Percentiles rank a stretch among this genome's conserved stretches.
These are phyloP conservation scores for Dothistroma pini DNA, from an alignment of 2,329 filamentous ascomycete species.

Conservation along the genomic window DNA sequence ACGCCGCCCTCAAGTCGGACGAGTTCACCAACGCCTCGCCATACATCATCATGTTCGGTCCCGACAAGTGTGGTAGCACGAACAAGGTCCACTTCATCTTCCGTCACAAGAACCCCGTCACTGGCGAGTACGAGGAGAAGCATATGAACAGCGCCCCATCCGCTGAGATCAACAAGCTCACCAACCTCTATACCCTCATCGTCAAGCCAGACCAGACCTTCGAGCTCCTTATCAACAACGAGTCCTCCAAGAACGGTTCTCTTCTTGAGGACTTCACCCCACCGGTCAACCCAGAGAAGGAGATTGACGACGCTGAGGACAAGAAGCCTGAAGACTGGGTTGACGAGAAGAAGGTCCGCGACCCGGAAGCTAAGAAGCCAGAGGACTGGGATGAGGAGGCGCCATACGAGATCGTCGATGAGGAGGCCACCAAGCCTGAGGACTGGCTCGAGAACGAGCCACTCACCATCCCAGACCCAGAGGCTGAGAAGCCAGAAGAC, in stretches of 20 bases:
- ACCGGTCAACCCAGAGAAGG: conserved; percentile 86
- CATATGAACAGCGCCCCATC: conserved; percentile 80
- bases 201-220: conserved; percentile 96
- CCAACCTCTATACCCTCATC: conserved; percentile 92
- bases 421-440: conserved; percentile 83
- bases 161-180: conserved; percentile 85
- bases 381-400: conserved; percentile 99
- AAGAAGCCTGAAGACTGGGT: conserved; percentile 95
- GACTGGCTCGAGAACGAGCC: conserved; percentile 96
- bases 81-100: conserved; percentile 99
- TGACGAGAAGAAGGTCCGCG: conserved; percentile 83
- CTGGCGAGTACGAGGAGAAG: conserved; percentile 99
- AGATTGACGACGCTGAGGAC: conserved; percentile 94
- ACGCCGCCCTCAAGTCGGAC: conserved; percentile 92
- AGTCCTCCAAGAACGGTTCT: conserved; percentile 80
- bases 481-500: conserved; percentile 95
- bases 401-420: conserved; percentile 91
- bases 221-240: conserved; percentile 86
- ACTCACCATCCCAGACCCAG: conserved; percentile 78
- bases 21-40: conserved; percentile 98
- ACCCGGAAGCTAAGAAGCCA: conserved; percentile 92
- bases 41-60: conserved; percentile 99
- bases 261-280: conserved; percentile 92
- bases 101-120: conserved; percentile 99
- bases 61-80: conserved; percentile 97